Conservation (phyloP, 1,284 basidiomycete species). For the Kwoniella shivajii region DNA sequence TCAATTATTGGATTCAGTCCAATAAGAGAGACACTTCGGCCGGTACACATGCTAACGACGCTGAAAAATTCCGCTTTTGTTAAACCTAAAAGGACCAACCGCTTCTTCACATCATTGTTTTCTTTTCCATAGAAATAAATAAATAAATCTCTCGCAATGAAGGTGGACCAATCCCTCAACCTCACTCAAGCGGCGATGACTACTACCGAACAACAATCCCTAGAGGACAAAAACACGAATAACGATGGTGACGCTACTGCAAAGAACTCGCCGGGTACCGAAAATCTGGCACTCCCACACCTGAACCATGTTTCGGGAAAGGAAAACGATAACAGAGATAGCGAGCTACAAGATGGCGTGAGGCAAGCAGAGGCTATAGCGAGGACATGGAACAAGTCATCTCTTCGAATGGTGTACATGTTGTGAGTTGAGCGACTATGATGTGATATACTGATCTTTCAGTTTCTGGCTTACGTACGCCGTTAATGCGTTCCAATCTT, state of each 20-base stretch:
- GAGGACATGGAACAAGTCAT: slow-evolving; percentile 33
- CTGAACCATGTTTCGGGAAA: too few relatives aligned
- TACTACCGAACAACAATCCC: neutral
- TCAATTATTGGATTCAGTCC: too few relatives aligned
- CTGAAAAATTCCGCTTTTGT: too few relatives aligned
- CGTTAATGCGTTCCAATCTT: slow-evolving; percentile 44
- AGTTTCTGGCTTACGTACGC: slow-evolving; percentile 45
- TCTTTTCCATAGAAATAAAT: neutral
- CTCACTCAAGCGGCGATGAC: neutral
- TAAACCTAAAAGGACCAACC: too few relatives aligned
- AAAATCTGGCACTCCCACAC: too few relatives aligned
- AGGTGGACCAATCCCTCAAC: neutral
- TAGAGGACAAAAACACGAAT: too few relatives aligned
- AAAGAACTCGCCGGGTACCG: neutral
- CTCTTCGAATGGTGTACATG: slow-evolving; percentile 30
- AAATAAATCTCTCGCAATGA: neutral
- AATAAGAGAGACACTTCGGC: too few relatives aligned
- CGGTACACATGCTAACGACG: too few relatives aligned
- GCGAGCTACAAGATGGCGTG: slow-evolving; percentile 36
- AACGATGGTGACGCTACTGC: neutral
- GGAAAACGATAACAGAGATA: neutral
- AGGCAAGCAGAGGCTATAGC: slow-evolving; percentile 39
- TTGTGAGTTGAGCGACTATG: slow-evolving; percentile 28
- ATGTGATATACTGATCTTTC: neutral
- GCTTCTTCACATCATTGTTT: too few relatives aligned